phyloP scores from a whole-genome alignment of 2,329 filamentous ascomycete genomes.

The Pseudopyricularia cyperi region DNA sequence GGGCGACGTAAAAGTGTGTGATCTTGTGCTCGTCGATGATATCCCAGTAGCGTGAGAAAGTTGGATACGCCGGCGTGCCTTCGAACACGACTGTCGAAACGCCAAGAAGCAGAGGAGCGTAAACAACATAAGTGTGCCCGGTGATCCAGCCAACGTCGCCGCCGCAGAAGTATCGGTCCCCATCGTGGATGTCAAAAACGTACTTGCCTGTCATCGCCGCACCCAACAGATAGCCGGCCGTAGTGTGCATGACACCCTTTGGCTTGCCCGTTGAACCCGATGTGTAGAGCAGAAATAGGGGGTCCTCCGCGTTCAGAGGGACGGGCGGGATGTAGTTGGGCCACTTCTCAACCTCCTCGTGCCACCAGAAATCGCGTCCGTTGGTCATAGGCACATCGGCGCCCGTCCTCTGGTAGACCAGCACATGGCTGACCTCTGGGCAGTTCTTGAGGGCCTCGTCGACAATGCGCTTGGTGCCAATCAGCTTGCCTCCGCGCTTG shows the following conservation, averaged over 20 bases:
- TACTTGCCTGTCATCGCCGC: constrained; percentile 94
- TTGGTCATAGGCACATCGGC: constrained; percentile 82
- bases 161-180: constrained; percentile 92
- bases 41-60: constrained; percentile 98
- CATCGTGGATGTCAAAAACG: constrained; percentile 93
- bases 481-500: constrained; percentile 92
- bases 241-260: constrained; percentile 98
- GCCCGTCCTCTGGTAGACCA: constrained; percentile 93
- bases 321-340: constrained; percentile 84
- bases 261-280: constrained; percentile 97
- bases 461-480: constrained; percentile 98
- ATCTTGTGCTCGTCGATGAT: constrained; percentile 92
- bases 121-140: constrained; percentile 96
- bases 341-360: constrained; percentile 96
- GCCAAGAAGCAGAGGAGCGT: constrained; percentile 84
- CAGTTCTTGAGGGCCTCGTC: constrained; percentile 96
- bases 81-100: constrained; percentile 95
- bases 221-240: constrained; percentile 85
- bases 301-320: constrained; percentile 84
- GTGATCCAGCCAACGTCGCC: constrained; percentile 99
- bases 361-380: constrained; percentile 93
- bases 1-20: constrained; percentile 96
- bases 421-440: constrained; percentile 69
- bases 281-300: constrained; percentile 94
- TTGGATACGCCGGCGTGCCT: constrained; percentile 91